Evolutionary conservation across 2,329 filamentous ascomycete genomes (phyloP).

Genomic region (Penicillium sp.): DNA sequence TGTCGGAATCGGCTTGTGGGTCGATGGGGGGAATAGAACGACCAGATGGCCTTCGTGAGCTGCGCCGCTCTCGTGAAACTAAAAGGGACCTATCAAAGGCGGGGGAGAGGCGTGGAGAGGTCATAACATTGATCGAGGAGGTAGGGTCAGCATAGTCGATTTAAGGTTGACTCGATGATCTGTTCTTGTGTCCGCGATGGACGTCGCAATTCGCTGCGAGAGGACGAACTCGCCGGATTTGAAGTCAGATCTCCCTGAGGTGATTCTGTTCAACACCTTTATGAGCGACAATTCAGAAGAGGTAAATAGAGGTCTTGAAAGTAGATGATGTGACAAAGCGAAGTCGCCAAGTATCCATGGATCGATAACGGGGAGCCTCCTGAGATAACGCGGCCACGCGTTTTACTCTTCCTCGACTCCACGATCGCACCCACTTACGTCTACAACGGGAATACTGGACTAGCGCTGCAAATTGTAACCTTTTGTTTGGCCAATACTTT

Average conservation of each 20-base stretch:
- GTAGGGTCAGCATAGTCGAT: constrained; percentile 32
- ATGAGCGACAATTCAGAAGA: constrained; percentile 1
- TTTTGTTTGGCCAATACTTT: neutral
- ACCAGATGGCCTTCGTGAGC: constrained; percentile 50
- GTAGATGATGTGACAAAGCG: constrained; percentile 17
- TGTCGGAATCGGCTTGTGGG: constrained; percentile 59
- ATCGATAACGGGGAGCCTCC: constrained; percentile 28
- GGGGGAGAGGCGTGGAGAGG: constrained; percentile 38
- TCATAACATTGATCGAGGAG: constrained; percentile 42
- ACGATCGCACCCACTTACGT: constrained; percentile 13
- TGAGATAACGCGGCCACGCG: constrained; percentile 31
- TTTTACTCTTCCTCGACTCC: constrained; percentile 17
- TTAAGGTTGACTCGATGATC: constrained; percentile 17
- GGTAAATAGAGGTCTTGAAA: constrained; percentile 3
- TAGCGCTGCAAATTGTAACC: neutral
- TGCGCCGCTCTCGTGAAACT: constrained; percentile 34
- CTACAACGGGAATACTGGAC: neutral
- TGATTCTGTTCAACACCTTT: neutral
- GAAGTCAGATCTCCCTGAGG: neutral
- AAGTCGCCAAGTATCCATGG: constrained; percentile 28
- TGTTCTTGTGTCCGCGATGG: constrained; percentile 13
- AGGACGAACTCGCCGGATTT: neutral
- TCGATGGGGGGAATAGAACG: constrained; percentile 53
- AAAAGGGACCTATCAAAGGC: constrained; percentile 33
- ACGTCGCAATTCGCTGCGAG: constrained; percentile 1